Evolutionary conservation across 768 basidiomycete species (phyloP).

Genomic region (Neoboletus brunneissimus): DNA sequence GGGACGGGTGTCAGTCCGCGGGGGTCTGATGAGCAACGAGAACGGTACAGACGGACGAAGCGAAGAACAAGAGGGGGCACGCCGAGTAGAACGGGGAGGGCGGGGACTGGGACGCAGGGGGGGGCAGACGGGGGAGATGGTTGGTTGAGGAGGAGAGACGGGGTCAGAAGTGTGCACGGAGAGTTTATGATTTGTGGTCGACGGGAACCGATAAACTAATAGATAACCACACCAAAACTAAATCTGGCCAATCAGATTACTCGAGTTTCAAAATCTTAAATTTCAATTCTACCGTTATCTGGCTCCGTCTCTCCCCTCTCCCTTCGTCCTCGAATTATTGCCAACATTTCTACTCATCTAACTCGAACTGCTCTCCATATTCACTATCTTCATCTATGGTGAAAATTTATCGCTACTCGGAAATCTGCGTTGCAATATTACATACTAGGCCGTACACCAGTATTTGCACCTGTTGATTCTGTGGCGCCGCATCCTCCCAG

Average conservation of each 20-base stretch:
- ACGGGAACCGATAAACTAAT: constrained; percentile 39
- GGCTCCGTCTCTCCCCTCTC: neutral
- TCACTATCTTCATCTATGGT: constrained; percentile 12
- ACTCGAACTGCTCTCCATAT: neutral
- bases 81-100: neutral
- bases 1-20: constrained; percentile 8
- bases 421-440: constrained; percentile 29
- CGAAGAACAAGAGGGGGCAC: neutral
- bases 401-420: constrained; percentile 32
- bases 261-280: constrained; percentile 25
- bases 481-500: constrained; percentile 27
- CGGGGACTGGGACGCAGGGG: neutral
- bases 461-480: constrained; percentile 23
- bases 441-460: constrained; percentile 19
- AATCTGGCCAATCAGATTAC: constrained; percentile 39
- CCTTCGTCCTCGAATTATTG: neutral
- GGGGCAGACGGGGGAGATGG: neutral
- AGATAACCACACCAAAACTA: constrained; percentile 33
- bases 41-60: neutral
- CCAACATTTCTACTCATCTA: neutral
- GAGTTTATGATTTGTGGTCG: constrained; percentile 37
- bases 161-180: constrained; percentile 21
- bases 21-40: neutral
- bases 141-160: constrained; percentile 26
- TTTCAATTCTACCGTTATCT: constrained; percentile 8